Percentiles rank a stretch among this genome's conserved stretches.
Evolutionary conservation across 169 alveolate species (phyloP).

Genomic region (Plasmodium inui): DNA sequence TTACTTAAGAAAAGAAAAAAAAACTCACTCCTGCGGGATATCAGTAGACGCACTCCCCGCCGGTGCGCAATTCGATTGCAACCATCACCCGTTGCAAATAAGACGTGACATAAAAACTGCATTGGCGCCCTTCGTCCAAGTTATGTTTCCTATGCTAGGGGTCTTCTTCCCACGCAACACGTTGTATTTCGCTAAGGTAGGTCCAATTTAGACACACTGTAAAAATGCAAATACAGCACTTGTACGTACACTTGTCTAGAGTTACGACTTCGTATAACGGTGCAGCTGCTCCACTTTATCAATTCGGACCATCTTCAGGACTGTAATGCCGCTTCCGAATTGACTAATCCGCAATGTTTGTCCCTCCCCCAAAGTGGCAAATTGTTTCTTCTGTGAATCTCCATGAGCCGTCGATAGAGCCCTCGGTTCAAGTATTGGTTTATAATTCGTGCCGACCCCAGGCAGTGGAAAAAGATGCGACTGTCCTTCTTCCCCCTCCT

Average conservation of each 20-base stretch:
- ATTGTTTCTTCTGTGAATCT: constrained; percentile 8
- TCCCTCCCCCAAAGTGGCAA: constrained; percentile 6
- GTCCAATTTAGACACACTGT: not conserved
- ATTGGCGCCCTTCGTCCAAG: not conserved
- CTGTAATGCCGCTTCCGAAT: not conserved
- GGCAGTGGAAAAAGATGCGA: constrained; percentile 21
- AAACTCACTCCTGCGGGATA: not conserved
- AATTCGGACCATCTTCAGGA: not conserved
- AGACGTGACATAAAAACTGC: not conserved
- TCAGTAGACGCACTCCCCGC: not conserved
- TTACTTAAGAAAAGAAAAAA: not conserved
- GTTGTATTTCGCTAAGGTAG: not conserved
- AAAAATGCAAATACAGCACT: not conserved
- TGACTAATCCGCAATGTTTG: not conserved
- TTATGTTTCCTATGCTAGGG: not conserved
- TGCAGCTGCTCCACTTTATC: not conserved
- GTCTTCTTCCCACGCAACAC: not conserved
- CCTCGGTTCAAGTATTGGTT: constrained; percentile 30
- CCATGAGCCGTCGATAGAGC: not conserved
- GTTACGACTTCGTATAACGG: not conserved
- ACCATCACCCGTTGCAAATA: not conserved
- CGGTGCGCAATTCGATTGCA: not conserved
- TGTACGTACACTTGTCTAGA: not conserved
- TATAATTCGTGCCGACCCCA: constrained; percentile 38
- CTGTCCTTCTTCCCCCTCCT: not conserved